Percentiles rank a stretch among this genome's conserved stretches.
phyloP scores from a whole-genome alignment of 805 yeast genomes.

The Spathaspora arborariae region DNA sequence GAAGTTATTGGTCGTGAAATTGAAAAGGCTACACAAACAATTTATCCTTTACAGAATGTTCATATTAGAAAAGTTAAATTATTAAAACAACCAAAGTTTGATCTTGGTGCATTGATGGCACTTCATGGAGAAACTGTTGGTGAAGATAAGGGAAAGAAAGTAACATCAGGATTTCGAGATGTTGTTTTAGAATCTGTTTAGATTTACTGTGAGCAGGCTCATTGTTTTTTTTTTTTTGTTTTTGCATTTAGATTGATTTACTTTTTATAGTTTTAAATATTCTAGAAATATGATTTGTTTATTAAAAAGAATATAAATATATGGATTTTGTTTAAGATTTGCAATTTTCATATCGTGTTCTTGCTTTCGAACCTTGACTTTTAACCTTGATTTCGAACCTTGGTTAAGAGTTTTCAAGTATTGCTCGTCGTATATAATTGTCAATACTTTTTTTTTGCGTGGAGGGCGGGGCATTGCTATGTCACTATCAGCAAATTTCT shows the following conservation, averaged over 20 bases:
- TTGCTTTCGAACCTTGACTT: too few relatives aligned
- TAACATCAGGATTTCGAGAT: slow-evolving; percentile 96
- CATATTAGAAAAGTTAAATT: slow-evolving; percentile 98
- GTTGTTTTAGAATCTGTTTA: slow-evolving; percentile 95
- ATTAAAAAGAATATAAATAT: too few relatives aligned
- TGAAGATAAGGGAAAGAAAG: slow-evolving; percentile 96
- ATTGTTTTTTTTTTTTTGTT: background rate
- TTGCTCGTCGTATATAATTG: background rate
- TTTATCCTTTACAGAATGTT: slow-evolving; percentile 97
- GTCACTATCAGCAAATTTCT: background rate
- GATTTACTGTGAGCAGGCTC: background rate
- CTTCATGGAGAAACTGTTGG: slow-evolving; percentile 80
- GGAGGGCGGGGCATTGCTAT: background rate
- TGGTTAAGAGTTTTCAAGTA: too few relatives aligned
- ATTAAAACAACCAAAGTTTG: slow-evolving; percentile 98
- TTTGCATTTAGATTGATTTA: background rate
- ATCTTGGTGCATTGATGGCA: slow-evolving; percentile 91
- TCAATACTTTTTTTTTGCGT: background rate
- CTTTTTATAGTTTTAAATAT: background rate
- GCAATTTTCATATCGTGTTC: too few relatives aligned
- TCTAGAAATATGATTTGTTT: too few relatives aligned
- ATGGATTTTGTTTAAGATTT: too few relatives aligned
- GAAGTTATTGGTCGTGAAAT: slow-evolving; percentile 99
- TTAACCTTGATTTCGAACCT: too few relatives aligned
- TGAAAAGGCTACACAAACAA: slow-evolving; percentile 90